These are phyloP conservation scores for Lotus japonicus DNA, from an alignment of 306 rosid species.

Conservation along the genomic window DNA sequence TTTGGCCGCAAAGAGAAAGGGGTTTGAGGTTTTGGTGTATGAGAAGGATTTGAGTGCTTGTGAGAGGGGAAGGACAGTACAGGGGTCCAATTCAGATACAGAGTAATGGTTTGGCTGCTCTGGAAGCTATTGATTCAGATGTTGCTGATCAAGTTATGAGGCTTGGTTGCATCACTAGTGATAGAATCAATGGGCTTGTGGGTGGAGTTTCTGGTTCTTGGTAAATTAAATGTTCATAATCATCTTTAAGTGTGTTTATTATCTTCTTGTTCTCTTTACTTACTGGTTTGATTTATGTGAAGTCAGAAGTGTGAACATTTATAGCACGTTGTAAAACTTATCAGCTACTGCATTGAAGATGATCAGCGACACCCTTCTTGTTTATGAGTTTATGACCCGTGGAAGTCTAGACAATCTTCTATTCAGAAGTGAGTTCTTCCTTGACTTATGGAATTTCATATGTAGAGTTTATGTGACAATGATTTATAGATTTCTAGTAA, in stretches of 20 bases:
- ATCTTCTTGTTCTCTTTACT: neutral
- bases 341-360: conserved; percentile 88
- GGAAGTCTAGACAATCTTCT: conserved; percentile 98
- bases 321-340: conserved; percentile 91
- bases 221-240: conserved; percentile 31
- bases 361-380: conserved; percentile 88
- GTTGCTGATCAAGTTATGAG: conserved; percentile 92
- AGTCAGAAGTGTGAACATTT: too few species aligned
- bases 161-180: conserved; percentile 87
- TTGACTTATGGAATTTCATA: conserved; percentile 1
- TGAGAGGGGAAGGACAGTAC: conserved; percentile 93
- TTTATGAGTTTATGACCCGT: conserved; percentile 92
- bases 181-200: conserved; percentile 87
- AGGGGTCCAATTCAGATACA: conserved; percentile 99
- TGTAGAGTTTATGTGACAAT: neutral
- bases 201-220: conserved; percentile 93
- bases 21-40: conserved; percentile 90
- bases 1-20: conserved; percentile 85
- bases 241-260: neutral
- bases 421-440: conserved; percentile 74
- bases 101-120: conserved; percentile 95
- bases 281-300: conserved; percentile 1
- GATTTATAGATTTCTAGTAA: neutral
- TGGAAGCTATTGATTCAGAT: conserved; percentile 85
- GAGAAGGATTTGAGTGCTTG: conserved; percentile 93